Percentiles rank a stretch among this genome's conserved stretches.
Conservation (phyloP, 2,329 filamentous ascomycete species). For the Diplocarpon mali region DNA sequence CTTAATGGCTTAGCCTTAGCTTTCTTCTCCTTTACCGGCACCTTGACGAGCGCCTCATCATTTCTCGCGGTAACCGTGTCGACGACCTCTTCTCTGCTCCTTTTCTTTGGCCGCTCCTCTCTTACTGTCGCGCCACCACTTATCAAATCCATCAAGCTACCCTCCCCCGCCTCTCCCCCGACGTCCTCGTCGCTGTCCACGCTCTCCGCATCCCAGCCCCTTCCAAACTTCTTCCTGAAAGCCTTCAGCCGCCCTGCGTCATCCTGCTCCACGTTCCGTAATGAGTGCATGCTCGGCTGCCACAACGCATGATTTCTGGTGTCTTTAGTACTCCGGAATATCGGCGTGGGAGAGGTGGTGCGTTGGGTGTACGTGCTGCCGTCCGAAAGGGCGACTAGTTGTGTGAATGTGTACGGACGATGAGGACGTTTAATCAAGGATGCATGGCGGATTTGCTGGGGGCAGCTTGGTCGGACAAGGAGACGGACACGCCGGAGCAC, state of each 20-base stretch:
- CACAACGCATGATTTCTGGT: slow-evolving; percentile 80
- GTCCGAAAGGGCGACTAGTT: slow-evolving; percentile 83
- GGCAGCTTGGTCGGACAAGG: slow-evolving; percentile 48
- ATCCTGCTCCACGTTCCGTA: slow-evolving; percentile 86
- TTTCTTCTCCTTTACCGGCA: slow-evolving; percentile 1
- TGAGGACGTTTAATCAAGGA: slow-evolving; percentile 81
- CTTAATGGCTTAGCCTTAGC: too few relatives aligned
- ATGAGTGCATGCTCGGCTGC: slow-evolving; percentile 73
- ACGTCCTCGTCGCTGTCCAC: slow-evolving; percentile 25
- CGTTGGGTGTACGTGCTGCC: slow-evolving; percentile 74
- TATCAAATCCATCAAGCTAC: slow-evolving; percentile 46
- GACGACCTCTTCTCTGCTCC: not conserved
- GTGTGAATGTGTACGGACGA: slow-evolving; percentile 93
- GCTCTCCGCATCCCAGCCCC: slow-evolving; percentile 59
- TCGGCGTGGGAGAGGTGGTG: slow-evolving; percentile 58
- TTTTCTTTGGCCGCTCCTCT: slow-evolving; percentile 1
- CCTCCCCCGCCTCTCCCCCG: slow-evolving; percentile 30
- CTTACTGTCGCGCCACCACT: slow-evolving; percentile 29
- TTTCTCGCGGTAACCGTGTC: slow-evolving; percentile 11
- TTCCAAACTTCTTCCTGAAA: slow-evolving; percentile 76
- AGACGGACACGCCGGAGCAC: slow-evolving; percentile 29
- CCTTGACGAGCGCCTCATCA: slow-evolving; percentile 8
- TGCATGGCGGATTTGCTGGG: slow-evolving; percentile 48
- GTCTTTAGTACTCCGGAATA: slow-evolving; percentile 61
- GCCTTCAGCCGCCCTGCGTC: slow-evolving; percentile 83